Conservation (phyloP, 768 basidiomycete genomes). For the Mycena chlorophos region DNA sequence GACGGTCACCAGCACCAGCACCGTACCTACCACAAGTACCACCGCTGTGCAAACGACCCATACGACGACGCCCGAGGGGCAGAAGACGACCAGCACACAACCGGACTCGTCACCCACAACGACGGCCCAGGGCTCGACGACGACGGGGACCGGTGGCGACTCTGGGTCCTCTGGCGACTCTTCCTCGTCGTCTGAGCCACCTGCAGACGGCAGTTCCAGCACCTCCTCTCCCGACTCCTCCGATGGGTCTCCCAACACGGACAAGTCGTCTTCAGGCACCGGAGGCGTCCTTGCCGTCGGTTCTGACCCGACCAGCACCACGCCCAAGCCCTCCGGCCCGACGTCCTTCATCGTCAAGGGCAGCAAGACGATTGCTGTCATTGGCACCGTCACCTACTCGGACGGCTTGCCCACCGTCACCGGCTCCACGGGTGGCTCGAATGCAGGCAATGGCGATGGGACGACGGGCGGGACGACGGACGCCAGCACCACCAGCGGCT, state of each 20-base stretch:
- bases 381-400: slow-evolving; percentile 13
- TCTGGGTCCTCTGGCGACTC: slow-evolving; percentile 7
- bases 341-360: slow-evolving; percentile 8
- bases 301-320: neutral
- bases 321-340: slow-evolving; percentile 6
- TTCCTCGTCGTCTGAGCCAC: neutral
- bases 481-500: slow-evolving; percentile 7
- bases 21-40: slow-evolving; percentile 17
- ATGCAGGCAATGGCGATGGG: slow-evolving; percentile 5
- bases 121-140: neutral
- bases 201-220: neutral
- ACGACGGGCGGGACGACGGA: slow-evolving; percentile 7
- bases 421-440: slow-evolving; percentile 1
- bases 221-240: neutral
- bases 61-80: slow-evolving; percentile 18
- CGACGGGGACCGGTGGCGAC: slow-evolving; percentile 2
- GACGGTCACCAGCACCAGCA: slow-evolving; percentile 16
- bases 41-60: slow-evolving; percentile 15
- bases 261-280: neutral
- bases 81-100: too few relatives aligned
- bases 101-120: slow-evolving; percentile 15
- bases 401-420: slow-evolving; percentile 14
- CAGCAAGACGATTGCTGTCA: slow-evolving; percentile 17
- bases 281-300: slow-evolving; percentile 10
- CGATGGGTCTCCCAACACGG: neutral